Evolutionary conservation across 371 early-diverging fungal species (phyloP).

Genomic region (Lichtheimia ramosa): DNA sequence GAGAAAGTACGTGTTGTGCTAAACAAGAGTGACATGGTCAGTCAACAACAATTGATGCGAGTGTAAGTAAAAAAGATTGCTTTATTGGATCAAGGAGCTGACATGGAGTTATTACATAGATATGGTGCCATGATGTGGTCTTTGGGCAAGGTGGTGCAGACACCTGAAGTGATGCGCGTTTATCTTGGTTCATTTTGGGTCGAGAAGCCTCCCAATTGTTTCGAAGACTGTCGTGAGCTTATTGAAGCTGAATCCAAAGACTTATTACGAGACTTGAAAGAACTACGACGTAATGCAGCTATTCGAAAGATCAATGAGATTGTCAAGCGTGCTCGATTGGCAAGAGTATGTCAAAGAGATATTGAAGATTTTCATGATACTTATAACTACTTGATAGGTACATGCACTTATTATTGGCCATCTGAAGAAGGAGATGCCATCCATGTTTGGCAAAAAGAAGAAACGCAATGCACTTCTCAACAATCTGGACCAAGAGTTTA

Average conservation of each 20-base stretch:
- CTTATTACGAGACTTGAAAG: constrained; percentile 69
- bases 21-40: constrained; percentile 88
- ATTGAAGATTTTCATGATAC: neutral
- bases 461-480: constrained; percentile 74
- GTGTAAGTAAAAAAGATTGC: constrained; percentile 56
- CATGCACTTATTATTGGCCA: constrained; percentile 84
- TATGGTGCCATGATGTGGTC: constrained; percentile 95
- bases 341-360: constrained; percentile 38
- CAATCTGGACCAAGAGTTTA: constrained; percentile 72
- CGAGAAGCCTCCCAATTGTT: constrained; percentile 68
- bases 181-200: constrained; percentile 84
- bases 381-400: constrained; percentile 31
- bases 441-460: constrained; percentile 77
- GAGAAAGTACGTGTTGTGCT: constrained; percentile 85
- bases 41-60: constrained; percentile 85
- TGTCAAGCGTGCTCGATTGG: constrained; percentile 82
- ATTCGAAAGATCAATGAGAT: constrained; percentile 88
- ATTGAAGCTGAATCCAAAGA: constrained; percentile 79
- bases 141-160: constrained; percentile 83
- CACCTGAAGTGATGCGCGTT: constrained; percentile 88
- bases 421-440: constrained; percentile 77
- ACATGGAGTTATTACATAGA: constrained; percentile 20
- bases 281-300: constrained; percentile 77
- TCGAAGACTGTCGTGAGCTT: constrained; percentile 72
- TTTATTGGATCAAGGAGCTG: neutral